Evolutionary conservation across 768 basidiomycete species (phyloP), one percentile per base, ranked within the genome.

Genomic region (Cystobasidium ongulense): DNA sequence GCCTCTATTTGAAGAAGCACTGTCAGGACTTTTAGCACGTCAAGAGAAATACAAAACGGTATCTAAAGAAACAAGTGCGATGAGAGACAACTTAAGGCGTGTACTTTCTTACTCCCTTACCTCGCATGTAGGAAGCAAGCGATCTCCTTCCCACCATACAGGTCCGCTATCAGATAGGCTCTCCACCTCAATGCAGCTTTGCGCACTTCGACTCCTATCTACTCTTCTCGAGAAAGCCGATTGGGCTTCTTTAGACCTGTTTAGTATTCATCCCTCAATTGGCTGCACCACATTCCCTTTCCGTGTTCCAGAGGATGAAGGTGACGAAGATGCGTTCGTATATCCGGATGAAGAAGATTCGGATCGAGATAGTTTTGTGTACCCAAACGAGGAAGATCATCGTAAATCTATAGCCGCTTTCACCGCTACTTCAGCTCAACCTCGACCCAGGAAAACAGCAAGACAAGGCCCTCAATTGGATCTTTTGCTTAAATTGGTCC

Each of bases 71-170:
- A 11, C 7, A 50, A 50, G 46, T n/a, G 46, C 46, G 7, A 50
- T 38, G 57, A 10, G 8, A 17, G 35, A 61, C 29, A 11, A 61
- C 25, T 2, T 61, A 2, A 38, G 57, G 25, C 57, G 35, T 4
- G 18, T 27, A 11, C 18, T 61, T 3, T 15, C 25, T 2, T 33
- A 31, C 35, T 38, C 57, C 5, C 57, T 61, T 23, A 61, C 29
- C 2, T 11, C 13, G 11, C 35, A 31, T n/a, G 23, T 61, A 4
- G 29, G 31, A 5, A 61, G 3, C 82, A 90, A 89, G 15, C 87
- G 92, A 21, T 97, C 92, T 83, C 94, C 91, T 3, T 84, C 97
- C 46, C 92, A 91, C 80, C 95, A 98, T 78, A 27, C 35, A 8
- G 57, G 35, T 15, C 57, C 31, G 23, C 23, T 61, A 11, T 61